These are phyloP conservation scores for Pseudozyma hubeiensis DNA, from an alignment of 1,284 basidiomycete species.

Conservation along the genomic window DNA sequence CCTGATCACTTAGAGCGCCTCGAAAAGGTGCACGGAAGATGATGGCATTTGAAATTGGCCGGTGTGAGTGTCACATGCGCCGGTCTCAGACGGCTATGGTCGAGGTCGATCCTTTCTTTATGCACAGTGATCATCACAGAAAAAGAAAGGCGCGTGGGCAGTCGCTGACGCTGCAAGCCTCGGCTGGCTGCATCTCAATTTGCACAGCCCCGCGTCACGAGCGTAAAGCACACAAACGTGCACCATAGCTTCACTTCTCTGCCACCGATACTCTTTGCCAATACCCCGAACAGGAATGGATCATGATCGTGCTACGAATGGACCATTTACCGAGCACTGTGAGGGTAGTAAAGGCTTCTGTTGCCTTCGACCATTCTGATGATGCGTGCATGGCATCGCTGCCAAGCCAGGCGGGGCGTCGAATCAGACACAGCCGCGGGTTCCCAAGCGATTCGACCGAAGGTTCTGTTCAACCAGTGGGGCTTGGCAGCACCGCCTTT, in stretches of 20 bases:
- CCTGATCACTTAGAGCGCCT: no score
- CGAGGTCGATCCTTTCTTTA: not conserved
- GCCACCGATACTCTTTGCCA: no score
- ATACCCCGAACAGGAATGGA: no score
- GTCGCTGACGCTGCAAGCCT: not conserved
- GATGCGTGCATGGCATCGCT: not conserved
- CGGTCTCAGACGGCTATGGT: not conserved
- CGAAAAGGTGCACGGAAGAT: no score
- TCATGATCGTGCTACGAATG: no score
- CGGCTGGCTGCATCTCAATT: slow-evolving; percentile 1
- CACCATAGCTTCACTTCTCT: no score
- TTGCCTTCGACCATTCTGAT: no score
- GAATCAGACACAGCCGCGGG: slow-evolving; percentile 9
- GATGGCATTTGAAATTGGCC: no score
- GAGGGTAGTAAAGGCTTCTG: no score
- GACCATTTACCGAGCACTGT: no score
- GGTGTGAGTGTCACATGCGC: no score
- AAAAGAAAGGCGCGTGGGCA: not conserved
- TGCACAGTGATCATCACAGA: not conserved
- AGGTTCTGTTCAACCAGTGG: slow-evolving; percentile 1
- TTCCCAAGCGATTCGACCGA: not conserved
- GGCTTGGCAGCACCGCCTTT: slow-evolving; percentile 14
- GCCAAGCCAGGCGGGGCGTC: slow-evolving; percentile 4
- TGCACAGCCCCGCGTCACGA: slow-evolving; percentile 3
- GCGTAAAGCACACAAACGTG: no score